These are phyloP conservation scores for Arxiozyma telluris DNA, from an alignment of 1,139 yeast species.

Conservation along the genomic window DNA sequence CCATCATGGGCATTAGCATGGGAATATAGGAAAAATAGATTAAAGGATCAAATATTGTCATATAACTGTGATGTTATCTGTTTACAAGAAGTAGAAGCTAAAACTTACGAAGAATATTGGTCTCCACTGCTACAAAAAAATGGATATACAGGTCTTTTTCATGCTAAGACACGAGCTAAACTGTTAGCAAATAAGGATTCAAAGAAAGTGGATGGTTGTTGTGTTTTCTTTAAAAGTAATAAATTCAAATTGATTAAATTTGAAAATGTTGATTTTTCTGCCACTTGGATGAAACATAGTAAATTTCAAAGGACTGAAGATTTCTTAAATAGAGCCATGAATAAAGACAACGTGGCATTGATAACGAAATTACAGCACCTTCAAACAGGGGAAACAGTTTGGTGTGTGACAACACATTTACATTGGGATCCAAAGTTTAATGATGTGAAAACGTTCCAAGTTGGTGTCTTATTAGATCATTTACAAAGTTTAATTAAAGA, in stretches of 20 bases:
- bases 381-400: conserved; percentile 60
- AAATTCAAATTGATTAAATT: conserved; percentile 66
- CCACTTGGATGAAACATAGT: conserved; percentile 79
- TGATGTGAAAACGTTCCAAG: conserved; percentile 94
- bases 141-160: conserved; percentile 78
- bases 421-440: conserved; percentile 98
- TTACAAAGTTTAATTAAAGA: conserved; percentile 48
- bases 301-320: conserved; percentile 91
- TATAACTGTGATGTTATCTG: conserved; percentile 72
- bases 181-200: conserved; percentile 80
- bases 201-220: conserved; percentile 95
- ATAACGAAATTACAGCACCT: conserved; percentile 69
- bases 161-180: conserved; percentile 84
- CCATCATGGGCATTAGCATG: conserved; percentile 96
- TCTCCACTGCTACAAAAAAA: conserved; percentile 57
- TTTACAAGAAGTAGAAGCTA: conserved; percentile 91
- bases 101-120: conserved; percentile 82
- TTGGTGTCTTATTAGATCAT: conserved; percentile 84
- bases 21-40: conserved; percentile 77
- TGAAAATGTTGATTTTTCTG: conserved; percentile 74
- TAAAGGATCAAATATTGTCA: conserved; percentile 61
- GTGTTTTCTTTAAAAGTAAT: conserved; percentile 66
- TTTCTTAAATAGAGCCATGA: conserved; percentile 90
- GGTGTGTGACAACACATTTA: conserved; percentile 84
- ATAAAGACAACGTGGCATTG: conserved; percentile 87